phyloP scores from a whole-genome alignment of 2,329 filamentous ascomycete genomes.

The Allantophomopsis lycopodina region DNA sequence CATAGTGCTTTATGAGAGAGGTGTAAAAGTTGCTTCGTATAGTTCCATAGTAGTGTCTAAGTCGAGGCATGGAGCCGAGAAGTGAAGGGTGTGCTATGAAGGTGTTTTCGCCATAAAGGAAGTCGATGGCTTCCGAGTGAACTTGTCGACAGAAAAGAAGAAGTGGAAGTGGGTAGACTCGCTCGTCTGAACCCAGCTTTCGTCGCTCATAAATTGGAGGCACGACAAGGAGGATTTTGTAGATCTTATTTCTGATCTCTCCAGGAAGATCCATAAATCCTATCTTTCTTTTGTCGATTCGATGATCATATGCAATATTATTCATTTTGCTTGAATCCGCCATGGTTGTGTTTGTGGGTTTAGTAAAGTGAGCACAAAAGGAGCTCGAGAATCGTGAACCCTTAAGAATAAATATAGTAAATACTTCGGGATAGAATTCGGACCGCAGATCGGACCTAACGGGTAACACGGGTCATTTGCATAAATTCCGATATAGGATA shows the following conservation, averaged over 20 bases:
- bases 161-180: conserved; percentile 22
- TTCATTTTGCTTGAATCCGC: too few species aligned
- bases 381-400: too few species aligned
- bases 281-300: too few species aligned
- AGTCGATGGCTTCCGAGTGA: conserved; percentile 23
- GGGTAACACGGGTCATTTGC: too few species aligned
- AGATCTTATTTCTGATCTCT: conserved; percentile 48
- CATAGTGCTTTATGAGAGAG: conserved; percentile 25
- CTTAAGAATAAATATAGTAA: too few species aligned
- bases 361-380: too few species aligned
- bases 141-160: conserved; percentile 25
- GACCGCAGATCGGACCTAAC: too few species aligned
- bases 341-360: too few species aligned
- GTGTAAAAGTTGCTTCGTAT: conserved; percentile 19
- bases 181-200: conserved; percentile 6
- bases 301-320: too few species aligned
- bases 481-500: too few species aligned
- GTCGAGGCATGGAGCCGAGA: conserved; percentile 27
- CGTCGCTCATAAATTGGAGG: conserved; percentile 7
- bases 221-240: conserved; percentile 14
- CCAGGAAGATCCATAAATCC: conserved; percentile 29
- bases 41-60: conserved; percentile 19
- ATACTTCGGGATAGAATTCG: too few species aligned
- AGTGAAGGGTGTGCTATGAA: conserved; percentile 34
- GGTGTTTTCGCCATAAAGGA: conserved; percentile 32